Base-by-base conservation (phyloP, 352 stramenopile genomes). In the Phytophthora cryptogea region DNA sequence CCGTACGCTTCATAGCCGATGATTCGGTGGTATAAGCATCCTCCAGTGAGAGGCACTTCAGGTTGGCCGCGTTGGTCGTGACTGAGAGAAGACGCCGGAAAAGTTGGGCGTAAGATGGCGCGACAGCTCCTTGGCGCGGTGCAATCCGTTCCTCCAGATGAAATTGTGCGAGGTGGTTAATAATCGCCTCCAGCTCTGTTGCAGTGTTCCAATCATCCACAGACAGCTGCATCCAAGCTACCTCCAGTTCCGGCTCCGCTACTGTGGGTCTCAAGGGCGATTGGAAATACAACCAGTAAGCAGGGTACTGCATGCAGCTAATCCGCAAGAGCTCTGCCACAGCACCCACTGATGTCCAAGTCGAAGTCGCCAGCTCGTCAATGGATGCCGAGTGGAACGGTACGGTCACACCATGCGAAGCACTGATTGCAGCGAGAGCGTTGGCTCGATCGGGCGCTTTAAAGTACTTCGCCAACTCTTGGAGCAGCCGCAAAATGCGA, bases 11-110 rank as follows among this genome's bases (percentile, higher is more conserved):
- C 6, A 11, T 17, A 10, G 37, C 4, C 1, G 44, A 49, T 9
- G 54, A 60, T 6, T 3, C 30, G 10, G 46, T 36, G 5, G 32
- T 27, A 17, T 33, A 14, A 6, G 61, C 49, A 6, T 74, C 66
- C 9, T 70, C 57, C 4, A 78, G 35, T n/a, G 32, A 54, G 8
- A 72, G 41, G 11, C 53, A 74, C 36, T 78, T 78, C 0, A 74
- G 36, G n/a, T 33, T 67, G 20, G 59, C 54, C 13, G 45, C 49
- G 49, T 67, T 69, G 11, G 39, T 50, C 10, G 69, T 74, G 39
- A 78, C 59, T 5, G 35, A 57, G 0, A 78, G 61, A 30, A 78
- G 47, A 16, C 69, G 69, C 5, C 69, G 58, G 40, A 77, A 77
- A 7, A 78, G 59, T 40, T 70, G 45, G 9, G 62, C 44, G 17